phyloP scores from a whole-genome alignment of 495 filamentous ascomycete species.

The Penicillium samsonianum region DNA sequence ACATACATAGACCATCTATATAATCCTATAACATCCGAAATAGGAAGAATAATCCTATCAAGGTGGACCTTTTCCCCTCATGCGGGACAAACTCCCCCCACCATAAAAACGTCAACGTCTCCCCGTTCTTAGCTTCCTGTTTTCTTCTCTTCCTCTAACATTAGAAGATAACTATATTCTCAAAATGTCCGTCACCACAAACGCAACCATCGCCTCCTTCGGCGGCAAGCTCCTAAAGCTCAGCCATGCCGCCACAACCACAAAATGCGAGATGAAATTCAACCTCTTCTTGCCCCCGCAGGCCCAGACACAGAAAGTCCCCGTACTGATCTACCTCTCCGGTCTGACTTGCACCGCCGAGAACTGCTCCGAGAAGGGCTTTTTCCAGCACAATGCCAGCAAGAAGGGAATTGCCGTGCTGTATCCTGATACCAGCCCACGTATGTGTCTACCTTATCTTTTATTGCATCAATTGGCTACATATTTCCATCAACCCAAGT shows the following conservation, averaged over 20 bases:
- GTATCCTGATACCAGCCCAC: slow-evolving; percentile 92
- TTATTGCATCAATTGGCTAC: background rate
- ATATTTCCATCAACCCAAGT: background rate
- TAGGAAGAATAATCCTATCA: background rate
- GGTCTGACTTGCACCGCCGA: slow-evolving; percentile 94
- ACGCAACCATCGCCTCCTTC: slow-evolving; percentile 87
- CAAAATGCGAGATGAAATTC: slow-evolving; percentile 65
- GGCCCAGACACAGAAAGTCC: slow-evolving; percentile 61
- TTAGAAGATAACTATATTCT: no score
- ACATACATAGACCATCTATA: background rate
- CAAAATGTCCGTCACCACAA: slow-evolving; percentile 78
- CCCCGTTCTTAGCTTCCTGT: background rate
- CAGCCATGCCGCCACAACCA: slow-evolving; percentile 71
- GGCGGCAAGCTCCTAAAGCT: slow-evolving; percentile 95
- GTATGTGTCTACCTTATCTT: slow-evolving; percentile 46
- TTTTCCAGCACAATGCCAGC: slow-evolving; percentile 82
- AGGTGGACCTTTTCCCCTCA: slow-evolving; percentile 17
- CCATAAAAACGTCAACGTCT: slow-evolving; percentile 10
- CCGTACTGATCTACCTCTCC: slow-evolving; percentile 91
- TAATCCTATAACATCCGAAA: background rate
- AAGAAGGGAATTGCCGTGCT: slow-evolving; percentile 81
- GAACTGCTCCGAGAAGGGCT: slow-evolving; percentile 93
- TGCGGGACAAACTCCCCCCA: slow-evolving; percentile 6
- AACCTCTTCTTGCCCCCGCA: slow-evolving; percentile 68
- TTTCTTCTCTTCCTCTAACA: background rate